Conservation (phyloP, 768 basidiomycete genomes). For the Kwoniella botswanensis region DNA sequence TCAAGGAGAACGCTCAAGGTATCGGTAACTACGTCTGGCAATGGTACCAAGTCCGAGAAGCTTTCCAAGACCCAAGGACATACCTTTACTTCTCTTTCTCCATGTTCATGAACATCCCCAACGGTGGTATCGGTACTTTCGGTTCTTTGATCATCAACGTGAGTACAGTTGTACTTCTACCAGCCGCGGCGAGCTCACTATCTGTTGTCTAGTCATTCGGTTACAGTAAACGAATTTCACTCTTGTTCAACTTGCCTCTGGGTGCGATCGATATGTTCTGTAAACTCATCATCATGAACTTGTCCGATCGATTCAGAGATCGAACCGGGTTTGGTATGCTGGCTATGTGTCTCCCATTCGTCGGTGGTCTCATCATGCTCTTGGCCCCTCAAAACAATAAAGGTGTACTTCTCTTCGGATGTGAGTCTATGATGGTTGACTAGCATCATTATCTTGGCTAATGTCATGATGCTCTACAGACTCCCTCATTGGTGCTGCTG, state of each 20-base stretch:
- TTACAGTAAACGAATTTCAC: conserved; percentile 20
- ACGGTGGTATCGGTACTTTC: conserved; percentile 27
- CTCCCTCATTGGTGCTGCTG: conserved; percentile 28
- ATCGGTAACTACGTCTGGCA: conserved; percentile 28
- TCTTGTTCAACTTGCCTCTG: conserved; percentile 31
- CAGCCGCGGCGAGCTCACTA: background rate
- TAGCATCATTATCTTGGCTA: background rate
- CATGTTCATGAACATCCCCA: conserved; percentile 34
- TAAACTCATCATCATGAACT: conserved; percentile 34
- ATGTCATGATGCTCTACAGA: background rate
- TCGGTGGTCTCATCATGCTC: conserved; percentile 40
- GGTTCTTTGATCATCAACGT: conserved; percentile 29
- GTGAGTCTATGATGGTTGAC: conserved; percentile 2
- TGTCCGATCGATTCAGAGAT: conserved; percentile 37
- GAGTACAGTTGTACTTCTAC: background rate
- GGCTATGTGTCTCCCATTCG: conserved; percentile 32
- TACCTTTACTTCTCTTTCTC: conserved; percentile 27
- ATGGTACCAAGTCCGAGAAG: conserved; percentile 25
- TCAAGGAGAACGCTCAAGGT: conserved; percentile 20
- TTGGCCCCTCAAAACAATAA: conserved; percentile 28
- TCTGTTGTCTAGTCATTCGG: background rate
- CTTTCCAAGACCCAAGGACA: conserved; percentile 29
- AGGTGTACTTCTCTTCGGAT: conserved; percentile 32
- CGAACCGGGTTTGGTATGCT: conserved; percentile 31
- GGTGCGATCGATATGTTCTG: conserved; percentile 22